These are phyloP conservation scores for Phytopythium cucurbitacearum DNA, from an alignment of 352 stramenopile species.

Conservation along the genomic window DNA sequence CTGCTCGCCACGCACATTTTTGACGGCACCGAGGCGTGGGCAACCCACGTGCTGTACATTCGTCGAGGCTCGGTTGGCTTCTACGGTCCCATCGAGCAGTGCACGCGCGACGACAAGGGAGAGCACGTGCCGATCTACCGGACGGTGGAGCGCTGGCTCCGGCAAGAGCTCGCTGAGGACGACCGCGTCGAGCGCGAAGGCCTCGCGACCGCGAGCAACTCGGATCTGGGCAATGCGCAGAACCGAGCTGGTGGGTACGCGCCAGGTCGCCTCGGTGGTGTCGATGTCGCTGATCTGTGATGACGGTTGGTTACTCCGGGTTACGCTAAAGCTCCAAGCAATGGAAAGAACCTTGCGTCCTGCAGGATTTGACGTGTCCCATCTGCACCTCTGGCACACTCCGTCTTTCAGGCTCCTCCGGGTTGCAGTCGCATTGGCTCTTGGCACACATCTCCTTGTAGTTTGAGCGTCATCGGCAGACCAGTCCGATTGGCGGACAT, in stretches of 20 bases:
- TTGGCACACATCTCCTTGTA: too few relatives aligned
- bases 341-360: too few relatives aligned
- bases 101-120: slow-evolving; percentile 42
- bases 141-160: slow-evolving; percentile 91
- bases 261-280: slow-evolving; percentile 52
- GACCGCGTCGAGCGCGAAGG: slow-evolving; percentile 68
- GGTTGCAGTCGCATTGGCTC: too few relatives aligned
- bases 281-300: slow-evolving; percentile 38
- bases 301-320: background rate
- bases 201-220: slow-evolving; percentile 26
- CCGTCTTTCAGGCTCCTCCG: too few relatives aligned
- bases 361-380: too few relatives aligned
- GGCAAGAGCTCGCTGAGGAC: slow-evolving; percentile 85
- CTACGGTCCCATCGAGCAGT: slow-evolving; percentile 64
- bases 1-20: slow-evolving; percentile 95
- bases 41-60: slow-evolving; percentile 93
- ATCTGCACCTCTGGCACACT: too few relatives aligned
- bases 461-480: too few relatives aligned
- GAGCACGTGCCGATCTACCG: slow-evolving; percentile 87
- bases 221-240: slow-evolving; percentile 58
- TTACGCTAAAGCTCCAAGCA: too few relatives aligned
- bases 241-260: slow-evolving; percentile 77
- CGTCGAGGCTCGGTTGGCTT: slow-evolving; percentile 49
- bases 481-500: too few relatives aligned
- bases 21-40: slow-evolving; percentile 96